Evolutionary conservation across 116 monocot species (phyloP).

Genomic region (Papilionanthe hybrid): DNA sequence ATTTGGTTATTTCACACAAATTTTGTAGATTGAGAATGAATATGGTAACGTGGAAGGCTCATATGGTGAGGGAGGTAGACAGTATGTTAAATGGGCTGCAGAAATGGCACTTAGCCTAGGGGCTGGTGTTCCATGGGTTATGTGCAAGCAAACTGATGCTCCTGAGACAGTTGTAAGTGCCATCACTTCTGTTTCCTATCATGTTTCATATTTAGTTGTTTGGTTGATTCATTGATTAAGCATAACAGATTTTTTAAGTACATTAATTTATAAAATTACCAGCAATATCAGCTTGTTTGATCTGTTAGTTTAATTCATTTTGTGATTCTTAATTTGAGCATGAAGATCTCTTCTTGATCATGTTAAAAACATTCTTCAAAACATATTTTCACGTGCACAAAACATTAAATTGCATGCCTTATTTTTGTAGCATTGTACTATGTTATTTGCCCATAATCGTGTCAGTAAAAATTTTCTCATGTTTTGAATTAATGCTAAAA

Average conservation of each 20-base stretch:
- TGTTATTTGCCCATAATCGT: background rate
- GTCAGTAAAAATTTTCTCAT: background rate
- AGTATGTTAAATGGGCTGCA: conserved; percentile 90
- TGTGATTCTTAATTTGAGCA: background rate
- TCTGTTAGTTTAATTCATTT: background rate
- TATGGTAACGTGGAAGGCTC: conserved; percentile 82
- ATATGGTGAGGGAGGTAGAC: conserved; percentile 75
- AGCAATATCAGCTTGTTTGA: background rate
- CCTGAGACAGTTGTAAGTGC: conserved; percentile 72
- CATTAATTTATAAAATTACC: background rate
- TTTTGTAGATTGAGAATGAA: conserved; percentile 95
- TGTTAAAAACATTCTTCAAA: background rate
- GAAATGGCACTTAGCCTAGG: conserved; percentile 70
- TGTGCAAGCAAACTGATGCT: conserved; percentile 95
- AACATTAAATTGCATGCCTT: background rate
- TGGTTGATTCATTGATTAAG: background rate
- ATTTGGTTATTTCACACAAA: conserved; percentile 1
- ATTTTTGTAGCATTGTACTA: background rate
- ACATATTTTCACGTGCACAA: background rate
- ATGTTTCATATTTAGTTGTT: conserved; percentile 6
- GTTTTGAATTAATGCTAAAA: background rate
- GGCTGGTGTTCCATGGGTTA: conserved; percentile 89
- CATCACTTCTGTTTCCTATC: background rate
- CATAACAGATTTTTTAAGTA: background rate
- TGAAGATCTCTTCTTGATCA: background rate